Conservation (phyloP, 768 basidiomycete genomes). For the Plicaturopsis crispa region DNA sequence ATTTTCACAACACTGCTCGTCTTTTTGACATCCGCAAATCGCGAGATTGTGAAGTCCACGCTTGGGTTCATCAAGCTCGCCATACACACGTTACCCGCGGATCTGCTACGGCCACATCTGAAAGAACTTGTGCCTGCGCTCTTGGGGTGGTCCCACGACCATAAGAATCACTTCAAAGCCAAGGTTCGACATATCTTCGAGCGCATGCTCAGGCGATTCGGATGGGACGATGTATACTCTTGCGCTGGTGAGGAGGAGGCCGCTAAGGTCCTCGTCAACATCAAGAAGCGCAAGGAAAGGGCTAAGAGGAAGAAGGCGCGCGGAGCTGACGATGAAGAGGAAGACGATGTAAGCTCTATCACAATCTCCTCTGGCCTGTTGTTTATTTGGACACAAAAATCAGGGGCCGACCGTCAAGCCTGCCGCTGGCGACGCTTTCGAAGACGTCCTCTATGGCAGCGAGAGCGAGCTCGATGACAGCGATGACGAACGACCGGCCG, state of each 20-base stretch:
- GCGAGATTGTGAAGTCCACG: constrained; percentile 96
- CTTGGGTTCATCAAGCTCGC: constrained; percentile 93
- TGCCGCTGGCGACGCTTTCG: constrained; percentile 81
- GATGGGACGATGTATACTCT: constrained; percentile 76
- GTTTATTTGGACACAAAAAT: constrained; percentile 2
- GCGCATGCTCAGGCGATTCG: constrained; percentile 86
- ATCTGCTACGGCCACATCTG: constrained; percentile 73
- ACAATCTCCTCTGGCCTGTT: not conserved
- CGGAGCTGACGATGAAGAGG: constrained; percentile 49
- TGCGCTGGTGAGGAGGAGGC: constrained; percentile 73
- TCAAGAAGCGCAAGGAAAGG: constrained; percentile 91
- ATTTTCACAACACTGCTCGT: constrained; percentile 82
- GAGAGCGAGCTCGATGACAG: constrained; percentile 83
- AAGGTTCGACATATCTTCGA: constrained; percentile 98
- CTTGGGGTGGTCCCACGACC: constrained; percentile 90
- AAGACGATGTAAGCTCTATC: constrained; percentile 33
- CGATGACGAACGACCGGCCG: constrained; percentile 42
- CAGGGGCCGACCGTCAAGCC: constrained; percentile 41
- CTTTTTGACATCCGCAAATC: constrained; percentile 79
- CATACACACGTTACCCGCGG: constrained; percentile 73
- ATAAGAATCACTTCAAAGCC: constrained; percentile 97
- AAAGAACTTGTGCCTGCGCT: constrained; percentile 75
- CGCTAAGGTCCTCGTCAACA: constrained; percentile 84
- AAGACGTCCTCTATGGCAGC: constrained; percentile 95
- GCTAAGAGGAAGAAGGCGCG: constrained; percentile 82